Base-by-base conservation (phyloP, 2,329 filamentous ascomycete genomes). In the Trichoderma atrobrunneum region DNA sequence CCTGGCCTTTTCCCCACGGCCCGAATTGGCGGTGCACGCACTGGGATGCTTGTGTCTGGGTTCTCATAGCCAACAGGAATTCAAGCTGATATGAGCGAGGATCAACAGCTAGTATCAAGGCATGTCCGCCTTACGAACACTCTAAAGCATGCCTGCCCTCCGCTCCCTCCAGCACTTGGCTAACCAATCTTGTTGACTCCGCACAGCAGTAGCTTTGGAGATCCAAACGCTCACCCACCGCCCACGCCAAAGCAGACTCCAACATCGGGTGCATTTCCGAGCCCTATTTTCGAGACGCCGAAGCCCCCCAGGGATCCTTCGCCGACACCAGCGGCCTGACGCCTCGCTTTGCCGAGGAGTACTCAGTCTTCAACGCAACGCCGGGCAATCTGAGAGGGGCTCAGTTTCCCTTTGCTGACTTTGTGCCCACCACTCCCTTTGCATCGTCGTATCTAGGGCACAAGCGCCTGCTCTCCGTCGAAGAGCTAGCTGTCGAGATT, bases 321-420 rank as follows among this genome's bases (percentile, higher is more conserved):
- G 81, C 86, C 80, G 84, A 87, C 73, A 79, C 85, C 67, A 82
- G 83, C 75, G 84, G 85, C 75, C 88, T 87, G 85, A 90, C 88
- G 59, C 88, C 89, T 78, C 85, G 85, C 72, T 91, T 90, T 82
- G 88, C 88, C 74, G 88, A 90, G 78, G 88, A 90, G 75, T 90
- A 89, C 77, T 89, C 88, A 74, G 88, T 90, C 77, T 90, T 91
- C 83, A 89, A 89, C 81, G 82, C 85, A n/a, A 90, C 88, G 10
- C 89, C 89, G 18, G 88, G 87, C 62, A 88, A 89, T 77, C 82
- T 90, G 70, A 83, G 83, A 76, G 85, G 82, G 68, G 79, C 82
- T 57, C 82, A 84, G 71, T 82, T 79, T 72, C 78, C 81, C 16
- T 88, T 87, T 77, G 76, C 81, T 74, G 85, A 87, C 75, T 85